Evolutionary conservation across 2,329 filamentous ascomycete genomes (phyloP), one percentile per base, ranked within the genome.

Genomic region (Exophiala aquamarina): DNA sequence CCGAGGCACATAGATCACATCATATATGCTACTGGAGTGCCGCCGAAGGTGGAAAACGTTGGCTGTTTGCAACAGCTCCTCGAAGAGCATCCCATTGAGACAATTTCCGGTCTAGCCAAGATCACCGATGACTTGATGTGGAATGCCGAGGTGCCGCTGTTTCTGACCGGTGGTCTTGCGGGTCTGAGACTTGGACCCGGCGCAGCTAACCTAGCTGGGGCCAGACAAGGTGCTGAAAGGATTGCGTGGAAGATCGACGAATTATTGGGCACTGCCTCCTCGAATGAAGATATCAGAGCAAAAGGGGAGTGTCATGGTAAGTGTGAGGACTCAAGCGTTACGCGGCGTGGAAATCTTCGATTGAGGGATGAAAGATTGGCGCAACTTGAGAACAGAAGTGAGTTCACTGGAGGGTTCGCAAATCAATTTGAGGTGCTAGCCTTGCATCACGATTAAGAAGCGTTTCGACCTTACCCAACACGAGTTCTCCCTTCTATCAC

Each of bases 121-220:
- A 65, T 92, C 41, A 91, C 78, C 2, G 80, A 91, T 33, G 86
- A 92, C 58, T 70, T 92, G 50, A 85, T 84, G 76, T 92, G 87
- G 87, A 74, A 74, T 29, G 73, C 83, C 0, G 80, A 81, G n/a
- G 78, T 92, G 1, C 87, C 87, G 1, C 66, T 90, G 1, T 91
- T 89, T 60, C 67, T 87, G 48, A 83, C 83, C 0, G 87, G 86
- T 2, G 74, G 81, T 42, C 67, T 91, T 28, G 87, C 84, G 0
- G 80, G 76, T 1, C 63, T 92, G 56, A 75, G 82, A 47, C 68
- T 92, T 0, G 87, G 87, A 0, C 87, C 87, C 9, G 85, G 82
- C 1, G 85, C 84, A 1, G 81, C 79, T 0, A 91, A 91, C 62
- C 70, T 91, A 3, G 86, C 86, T 20, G 87, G 87, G 0, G 86